These are phyloP conservation scores for Calonectria honghensis DNA, from an alignment of 2,329 filamentous ascomycete species.

Conservation along the genomic window DNA sequence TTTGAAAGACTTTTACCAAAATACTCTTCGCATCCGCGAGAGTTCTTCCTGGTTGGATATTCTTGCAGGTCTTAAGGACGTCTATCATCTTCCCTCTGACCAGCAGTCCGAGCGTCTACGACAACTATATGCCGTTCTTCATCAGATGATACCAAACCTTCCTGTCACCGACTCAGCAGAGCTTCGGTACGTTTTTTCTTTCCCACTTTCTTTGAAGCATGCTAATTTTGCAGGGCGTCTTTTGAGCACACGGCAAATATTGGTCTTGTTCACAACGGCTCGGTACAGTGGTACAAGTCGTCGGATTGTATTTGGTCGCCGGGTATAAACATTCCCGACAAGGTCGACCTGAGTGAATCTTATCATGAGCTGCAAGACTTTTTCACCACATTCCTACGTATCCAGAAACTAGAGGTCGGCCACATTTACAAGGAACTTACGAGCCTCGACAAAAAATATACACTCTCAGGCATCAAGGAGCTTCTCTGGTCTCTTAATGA, in stretches of 20 bases:
- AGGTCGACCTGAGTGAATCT: conserved; percentile 47
- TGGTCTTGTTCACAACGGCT: conserved; percentile 43
- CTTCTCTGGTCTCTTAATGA: conserved; percentile 45
- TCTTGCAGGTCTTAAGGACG: neutral
- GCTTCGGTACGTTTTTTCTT: conserved; percentile 43
- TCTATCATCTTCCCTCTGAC: conserved; percentile 37
- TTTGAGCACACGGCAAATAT: conserved; percentile 46
- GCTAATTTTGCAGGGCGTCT: conserved; percentile 17
- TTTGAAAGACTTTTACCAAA: conserved; percentile 50
- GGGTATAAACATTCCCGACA: conserved; percentile 44
- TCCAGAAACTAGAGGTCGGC: conserved; percentile 46
- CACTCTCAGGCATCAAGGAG: conserved; percentile 35
- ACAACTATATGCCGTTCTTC: conserved; percentile 42
- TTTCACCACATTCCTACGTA: conserved; percentile 47
- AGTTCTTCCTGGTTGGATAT: conserved; percentile 47
- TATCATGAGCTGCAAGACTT: conserved; percentile 49
- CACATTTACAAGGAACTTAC: conserved; percentile 47
- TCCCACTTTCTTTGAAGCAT: fast-evolving
- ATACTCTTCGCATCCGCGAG: conserved; percentile 43
- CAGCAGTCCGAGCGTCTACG: conserved; percentile 34
- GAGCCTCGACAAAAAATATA: conserved; percentile 33
- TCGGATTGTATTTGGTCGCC: conserved; percentile 49
- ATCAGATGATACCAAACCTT: conserved; percentile 47
- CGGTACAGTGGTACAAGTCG: conserved; percentile 43
- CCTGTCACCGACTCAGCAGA: conserved; percentile 41